Percentiles rank a stretch among this genome's conserved stretches.
These are phyloP conservation scores for Eurotiales sp. DNA, from an alignment of 2,329 filamentous ascomycete species.

Conservation along the genomic window DNA sequence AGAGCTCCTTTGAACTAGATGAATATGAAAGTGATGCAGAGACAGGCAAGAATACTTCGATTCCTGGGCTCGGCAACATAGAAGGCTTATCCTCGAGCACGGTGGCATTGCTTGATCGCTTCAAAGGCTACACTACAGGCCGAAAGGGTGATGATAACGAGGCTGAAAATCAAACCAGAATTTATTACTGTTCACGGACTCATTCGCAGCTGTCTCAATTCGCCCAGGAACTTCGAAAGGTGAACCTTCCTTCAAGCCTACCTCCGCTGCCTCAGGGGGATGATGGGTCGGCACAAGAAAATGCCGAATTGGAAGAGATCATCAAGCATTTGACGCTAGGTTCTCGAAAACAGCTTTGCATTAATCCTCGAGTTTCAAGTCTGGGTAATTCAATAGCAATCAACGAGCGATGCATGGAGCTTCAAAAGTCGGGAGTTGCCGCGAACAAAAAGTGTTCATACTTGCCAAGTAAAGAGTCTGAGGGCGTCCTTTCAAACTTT, in stretches of 20 bases:
- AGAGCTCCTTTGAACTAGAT: conserved; percentile 70
- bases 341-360: conserved; percentile 82
- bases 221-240: conserved; percentile 73
- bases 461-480: conserved; percentile 72
- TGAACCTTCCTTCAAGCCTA: conserved; percentile 71
- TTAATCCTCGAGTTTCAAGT: conserved; percentile 75
- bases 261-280: conserved; percentile 34
- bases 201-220: conserved; percentile 92
- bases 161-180: conserved; percentile 67
- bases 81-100: conserved; percentile 69
- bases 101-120: conserved; percentile 65
- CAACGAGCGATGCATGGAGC: conserved; percentile 86
- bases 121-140: conserved; percentile 45
- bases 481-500: conserved; percentile 71
- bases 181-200: conserved; percentile 89
- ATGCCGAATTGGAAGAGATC: conserved; percentile 48
- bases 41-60: conserved; percentile 22
- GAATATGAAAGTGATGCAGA: conserved; percentile 67
- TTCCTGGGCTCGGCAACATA: conserved; percentile 27
- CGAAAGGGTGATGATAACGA: conserved; percentile 49
- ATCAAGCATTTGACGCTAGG: conserved; percentile 81
- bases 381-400: conserved; percentile 72
- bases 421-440: conserved; percentile 68
- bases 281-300: conserved; percentile 21
- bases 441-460: conserved; percentile 69